Base-by-base conservation (phyloP, 176 grass and related monocot genomes). In the Phoenix roebelenii region DNA sequence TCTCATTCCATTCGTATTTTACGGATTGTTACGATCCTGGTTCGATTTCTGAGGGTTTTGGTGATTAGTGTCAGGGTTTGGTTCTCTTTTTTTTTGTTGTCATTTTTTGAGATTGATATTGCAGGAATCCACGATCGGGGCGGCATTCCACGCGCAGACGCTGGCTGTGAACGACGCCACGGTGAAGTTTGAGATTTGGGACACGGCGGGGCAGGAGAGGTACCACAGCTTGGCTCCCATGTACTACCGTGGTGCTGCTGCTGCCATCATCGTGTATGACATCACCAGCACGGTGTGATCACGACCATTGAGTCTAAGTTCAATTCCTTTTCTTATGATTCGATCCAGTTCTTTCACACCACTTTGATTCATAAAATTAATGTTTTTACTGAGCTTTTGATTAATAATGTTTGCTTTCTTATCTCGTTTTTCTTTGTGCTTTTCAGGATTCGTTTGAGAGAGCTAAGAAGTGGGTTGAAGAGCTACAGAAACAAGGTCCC, bases 181-280 rank as follows among this genome's bases (percentile, higher is more conserved):
- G 61, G 79, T 89, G 53, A 81, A 85, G 61, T 85, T 89, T 63
- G 82, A 95, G 64, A 81, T 95, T 52, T 85, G 85, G 85, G 89
- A 95, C 73, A 95, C 89, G 7, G 81, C 85, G 58, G 81, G 89
- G 4, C 85, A 95, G 49, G 89, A 95, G 59, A 52, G 81, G 53
- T 89, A 89, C 59, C 85, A 85, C 61, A 95, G 82, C 56, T 74
- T 95, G 58, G 79, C 85, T 56, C 89, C 89, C 5, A 95, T 95
- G 89, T 89, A 89, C 61, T 95, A 89, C 35, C 85, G 85, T 6
- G 82, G 82, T 7, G 76, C 85, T 20, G 85, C 85, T 15, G 89
- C 76, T 0, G 82, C 82, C 4, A 69, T 83, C 67, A 79, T 95
- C 58, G 79, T 95, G n/a, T 95, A 89, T 55, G 89, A 95, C 35